Evolutionary conservation across 768 basidiomycete genomes (phyloP), one percentile per base, ranked within the genome.

Genomic region (Coprinellus micaceus): DNA sequence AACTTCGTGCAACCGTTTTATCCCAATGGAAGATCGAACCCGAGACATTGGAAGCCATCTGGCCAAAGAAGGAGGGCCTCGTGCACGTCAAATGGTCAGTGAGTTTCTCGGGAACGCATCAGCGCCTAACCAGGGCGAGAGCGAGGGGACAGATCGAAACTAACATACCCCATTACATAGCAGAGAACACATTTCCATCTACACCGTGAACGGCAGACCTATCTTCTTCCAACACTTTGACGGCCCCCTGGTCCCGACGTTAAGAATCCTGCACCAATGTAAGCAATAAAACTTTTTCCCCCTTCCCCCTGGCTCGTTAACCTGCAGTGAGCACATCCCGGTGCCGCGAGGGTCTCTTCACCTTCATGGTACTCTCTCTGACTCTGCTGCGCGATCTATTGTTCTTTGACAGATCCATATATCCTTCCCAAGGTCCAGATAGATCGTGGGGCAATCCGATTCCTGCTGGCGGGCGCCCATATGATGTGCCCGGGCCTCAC

Each of bases 401-500:
- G 21, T 54, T 52, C 55, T 70, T 21, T 36, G 21, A 15, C 49
- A 99, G 96, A 97, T 76, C 97, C 97, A 7, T 88, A 82, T 64
- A 77, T 98, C 61, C 81, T 98, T 29, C 93, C 95, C 4, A 85
- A 80, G 64, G 94, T 96, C 48, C 84, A 86, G 61, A 81, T 98
- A 47, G 97, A 99, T 77, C 88, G 96, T 50, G 97, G 97, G 48
- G 97, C 97, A 52, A 99, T 99, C 74, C 91, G 95, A 30, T 99
- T 98, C 73, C 82, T 99, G 37, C 84, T 99, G 45, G 88, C 86
- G 11, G 97, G 93, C 15, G 93, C 93, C 24, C 86, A 89, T 73
- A 94, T 96, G 90, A 96, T 96, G 93, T 94, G 89, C 63, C 97
- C 97, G 4, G 97, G 97, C 21, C 76, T 99, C 53, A 96, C 97